Base-by-base conservation (phyloP, 108 stramenopile species). In the Cyclotella sp. region DNA sequence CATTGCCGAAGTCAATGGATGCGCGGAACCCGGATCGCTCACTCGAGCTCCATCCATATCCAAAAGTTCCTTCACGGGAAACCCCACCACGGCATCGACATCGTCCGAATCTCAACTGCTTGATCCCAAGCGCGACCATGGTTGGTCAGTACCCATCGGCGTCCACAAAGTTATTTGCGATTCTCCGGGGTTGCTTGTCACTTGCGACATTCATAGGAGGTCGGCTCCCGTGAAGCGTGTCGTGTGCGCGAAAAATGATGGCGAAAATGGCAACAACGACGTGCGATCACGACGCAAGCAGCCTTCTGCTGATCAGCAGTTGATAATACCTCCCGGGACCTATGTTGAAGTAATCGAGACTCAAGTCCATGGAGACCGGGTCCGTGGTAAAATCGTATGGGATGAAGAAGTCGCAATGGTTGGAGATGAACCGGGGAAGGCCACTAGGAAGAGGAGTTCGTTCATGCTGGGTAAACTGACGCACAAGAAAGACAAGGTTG, bases 101-200 rank as follows among this genome's bases (percentile, higher is more conserved):
- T 16, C 61, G 16, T 63, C 61, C 15, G 40, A 41, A 18, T 63
- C 61, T 40, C 61, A 41, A 18, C 61, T 34, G 30, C 40, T 21
- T 30, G 40, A 63, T 24, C n/a, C 4, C 2, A 39, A 21, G 34
- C 71, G 59, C 14, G 57, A 72, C 29, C 57, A 72, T 44, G 74
- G 74, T 5, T 75, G 64, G 64, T 64, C 55, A 28, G 74, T 66
- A 18, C 74, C 74, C 0, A 63, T 75, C 41, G 74, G 74, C 29
- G 74, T 75, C 0, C 74, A 75, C 64, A 75, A 58, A 43, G 52
- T 75, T 16, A 45, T 66, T 19, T 75, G 64, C 43, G 18, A 49
- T 11, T 15, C 27, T 6, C 74, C 74, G 8, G 72, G 72, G 4
- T 41, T 73, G 52, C 15, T 24, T 8, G 62, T 73, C 9, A 63